Evolutionary conservation across 139 green algal species (phyloP).

Genomic region (Asterochloris sp.): DNA sequence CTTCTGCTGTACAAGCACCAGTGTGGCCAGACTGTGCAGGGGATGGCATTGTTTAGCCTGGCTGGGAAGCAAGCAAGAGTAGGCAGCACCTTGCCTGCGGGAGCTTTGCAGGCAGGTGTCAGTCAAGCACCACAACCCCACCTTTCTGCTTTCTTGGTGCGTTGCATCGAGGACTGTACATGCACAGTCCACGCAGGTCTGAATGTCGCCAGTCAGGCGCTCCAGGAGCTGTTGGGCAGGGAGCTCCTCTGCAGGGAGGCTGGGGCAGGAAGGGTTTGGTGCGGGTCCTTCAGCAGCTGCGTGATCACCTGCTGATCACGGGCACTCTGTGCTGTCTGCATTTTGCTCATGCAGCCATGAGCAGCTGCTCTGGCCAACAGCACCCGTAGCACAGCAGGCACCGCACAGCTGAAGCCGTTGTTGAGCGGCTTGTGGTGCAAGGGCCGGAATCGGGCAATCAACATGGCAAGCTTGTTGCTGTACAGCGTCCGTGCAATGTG

Average conservation of each 20-base stretch:
- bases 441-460: neutral
- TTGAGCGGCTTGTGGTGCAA: neutral
- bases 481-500: neutral
- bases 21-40: neutral
- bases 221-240: neutral
- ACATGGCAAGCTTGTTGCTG: neutral
- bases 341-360: neutral
- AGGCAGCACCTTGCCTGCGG: neutral
- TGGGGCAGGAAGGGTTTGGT: neutral
- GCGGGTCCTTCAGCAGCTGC: conserved; percentile 35
- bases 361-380: neutral
- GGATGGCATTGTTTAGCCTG: neutral
- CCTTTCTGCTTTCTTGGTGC: neutral
- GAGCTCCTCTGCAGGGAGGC: neutral
- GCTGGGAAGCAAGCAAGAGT: neutral
- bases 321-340: too few species aligned
- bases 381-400: neutral
- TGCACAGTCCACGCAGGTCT: conserved; percentile 28
- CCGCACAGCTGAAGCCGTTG: neutral
- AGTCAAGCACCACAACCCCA: neutral
- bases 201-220: conserved; percentile 38
- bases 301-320: conserved; percentile 28
- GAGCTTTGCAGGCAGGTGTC: neutral
- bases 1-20: neutral
- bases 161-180: conserved; percentile 28